Evolutionary conservation across 257 asterid species (phyloP).

Genomic region (Przewalskia tangutica): DNA sequence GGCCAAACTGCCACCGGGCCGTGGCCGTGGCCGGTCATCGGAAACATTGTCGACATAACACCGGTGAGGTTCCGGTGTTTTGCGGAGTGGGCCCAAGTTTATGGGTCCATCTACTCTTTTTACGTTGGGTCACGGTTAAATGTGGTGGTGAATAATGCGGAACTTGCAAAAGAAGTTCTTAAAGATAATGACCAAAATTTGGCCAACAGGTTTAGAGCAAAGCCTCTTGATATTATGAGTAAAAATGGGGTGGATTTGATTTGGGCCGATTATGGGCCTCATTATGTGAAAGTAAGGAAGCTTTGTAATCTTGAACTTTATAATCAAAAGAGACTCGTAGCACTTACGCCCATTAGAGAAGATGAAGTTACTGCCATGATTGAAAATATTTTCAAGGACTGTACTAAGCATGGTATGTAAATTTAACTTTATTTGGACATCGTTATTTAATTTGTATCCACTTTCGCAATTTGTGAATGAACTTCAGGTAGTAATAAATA

Average conservation of each 20-base stretch:
- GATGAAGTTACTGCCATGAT: slow-evolving; percentile 83
- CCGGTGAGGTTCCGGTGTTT: slow-evolving; percentile 23
- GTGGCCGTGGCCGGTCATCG: slow-evolving; percentile 22
- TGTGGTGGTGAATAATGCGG: slow-evolving; percentile 22
- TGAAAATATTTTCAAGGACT: slow-evolving; percentile 47
- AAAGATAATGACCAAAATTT: slow-evolving; percentile 30
- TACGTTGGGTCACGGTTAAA: slow-evolving; percentile 25
- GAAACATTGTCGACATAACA: slow-evolving; percentile 19
- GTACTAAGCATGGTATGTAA: slow-evolving; percentile 37
- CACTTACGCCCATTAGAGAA: slow-evolving; percentile 65
- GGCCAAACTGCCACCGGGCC: slow-evolving; percentile 29
- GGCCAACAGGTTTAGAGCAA: slow-evolving; percentile 25
- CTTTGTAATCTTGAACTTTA: slow-evolving; percentile 75
- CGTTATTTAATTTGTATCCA: too few species aligned
- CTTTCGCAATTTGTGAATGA: too few species aligned
- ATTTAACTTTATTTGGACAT: not conserved
- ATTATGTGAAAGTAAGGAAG: slow-evolving; percentile 78
- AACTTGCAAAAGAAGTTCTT: slow-evolving; percentile 24
- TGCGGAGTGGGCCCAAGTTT: slow-evolving; percentile 22
- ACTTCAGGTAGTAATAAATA: too few species aligned
- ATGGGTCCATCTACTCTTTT: slow-evolving; percentile 27
- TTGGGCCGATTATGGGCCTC: slow-evolving; percentile 91
- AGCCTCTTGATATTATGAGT: slow-evolving; percentile 35
- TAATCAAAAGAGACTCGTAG: slow-evolving; percentile 58
- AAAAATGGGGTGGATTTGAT: slow-evolving; percentile 69